A percentile compares a stretch with the other conserved stretches of the same genome.
Conservation (phyloP, 495 filamentous ascomycete species). For the Penicillium crystallinum region DNA sequence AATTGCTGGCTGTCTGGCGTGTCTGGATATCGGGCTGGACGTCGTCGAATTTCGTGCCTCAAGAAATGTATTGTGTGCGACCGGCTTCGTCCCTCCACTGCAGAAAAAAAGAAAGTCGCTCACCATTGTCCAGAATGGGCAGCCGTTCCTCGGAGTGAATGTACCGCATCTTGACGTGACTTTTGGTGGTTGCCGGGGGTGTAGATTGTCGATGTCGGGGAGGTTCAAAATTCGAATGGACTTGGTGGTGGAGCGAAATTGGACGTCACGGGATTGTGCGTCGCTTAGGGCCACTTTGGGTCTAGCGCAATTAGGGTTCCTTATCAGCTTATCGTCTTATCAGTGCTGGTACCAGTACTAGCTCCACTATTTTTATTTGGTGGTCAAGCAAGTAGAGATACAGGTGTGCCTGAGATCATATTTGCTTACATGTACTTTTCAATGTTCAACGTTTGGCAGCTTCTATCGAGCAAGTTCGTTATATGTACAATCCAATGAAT, state of each 20-base stretch:
- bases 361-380: background rate
- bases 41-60: background rate
- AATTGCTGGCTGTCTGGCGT: background rate
- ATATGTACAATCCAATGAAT: constrained; percentile 1
- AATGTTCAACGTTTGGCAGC: too few species aligned
- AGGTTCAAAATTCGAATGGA: constrained; percentile 44
- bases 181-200: constrained; percentile 43
- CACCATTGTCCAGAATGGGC: constrained; percentile 93
- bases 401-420: too few species aligned
- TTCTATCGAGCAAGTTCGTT: background rate
- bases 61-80: constrained; percentile 9
- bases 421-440: too few species aligned
- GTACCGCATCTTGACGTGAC: constrained; percentile 84
- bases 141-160: constrained; percentile 95
- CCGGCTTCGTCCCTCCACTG: constrained; percentile 9
- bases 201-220: constrained; percentile 44
- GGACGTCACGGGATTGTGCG: constrained; percentile 44
- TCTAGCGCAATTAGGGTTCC: constrained; percentile 41
- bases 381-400: background rate
- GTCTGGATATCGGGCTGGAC: background rate
- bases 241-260: constrained; percentile 47
- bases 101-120: constrained; percentile 37
- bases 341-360: background rate
- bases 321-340: constrained; percentile 19
- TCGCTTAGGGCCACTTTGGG: constrained; percentile 40